A percentile compares a stretch with the other conserved stretches of the same genome.
Evolutionary conservation across 1,139 yeast species (phyloP).

Genomic region (Taphrina wiesneri): DNA sequence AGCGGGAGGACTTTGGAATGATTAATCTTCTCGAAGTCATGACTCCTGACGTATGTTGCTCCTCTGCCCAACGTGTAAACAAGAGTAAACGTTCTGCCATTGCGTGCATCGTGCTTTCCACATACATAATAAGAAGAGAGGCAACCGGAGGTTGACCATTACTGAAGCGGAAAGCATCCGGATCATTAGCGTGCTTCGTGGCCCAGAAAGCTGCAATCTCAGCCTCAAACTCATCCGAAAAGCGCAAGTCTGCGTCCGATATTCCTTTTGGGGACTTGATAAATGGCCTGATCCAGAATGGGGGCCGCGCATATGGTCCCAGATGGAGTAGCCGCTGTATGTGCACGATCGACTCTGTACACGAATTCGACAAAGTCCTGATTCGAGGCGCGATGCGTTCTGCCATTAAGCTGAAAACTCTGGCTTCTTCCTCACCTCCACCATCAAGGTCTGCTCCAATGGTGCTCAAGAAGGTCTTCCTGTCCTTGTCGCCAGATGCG

Average conservation of each 20-base stretch:
- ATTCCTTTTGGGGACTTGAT: background rate
- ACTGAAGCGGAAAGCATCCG: background rate
- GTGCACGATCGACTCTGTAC: constrained; percentile 19
- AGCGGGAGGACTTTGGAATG: constrained; percentile 17
- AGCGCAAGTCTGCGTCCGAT: background rate
- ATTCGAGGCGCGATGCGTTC: constrained; percentile 24
- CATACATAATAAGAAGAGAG: constrained; percentile 4
- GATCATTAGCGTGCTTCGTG: background rate
- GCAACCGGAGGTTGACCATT: background rate
- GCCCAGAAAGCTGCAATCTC: constrained; percentile 27
- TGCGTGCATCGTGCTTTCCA: constrained; percentile 21
- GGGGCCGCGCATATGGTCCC: constrained; percentile 15
- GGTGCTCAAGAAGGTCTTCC: background rate
- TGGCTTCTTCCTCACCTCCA: constrained; percentile 2
- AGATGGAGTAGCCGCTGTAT: constrained; percentile 24
- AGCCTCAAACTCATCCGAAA: constrained; percentile 21
- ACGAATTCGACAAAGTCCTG: background rate
- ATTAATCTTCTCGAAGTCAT: constrained; percentile 17
- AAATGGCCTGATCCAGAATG: constrained; percentile 11
- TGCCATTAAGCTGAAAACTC: constrained; percentile 5
- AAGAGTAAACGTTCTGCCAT: constrained; percentile 11
- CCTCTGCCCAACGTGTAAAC: constrained; percentile 24
- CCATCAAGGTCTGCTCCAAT: background rate
- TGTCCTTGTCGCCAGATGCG: background rate
- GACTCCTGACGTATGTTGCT: constrained; percentile 4